Base-by-base conservation (phyloP, 2,329 filamentous ascomycete species). In the Aureobasidium uvarum region DNA sequence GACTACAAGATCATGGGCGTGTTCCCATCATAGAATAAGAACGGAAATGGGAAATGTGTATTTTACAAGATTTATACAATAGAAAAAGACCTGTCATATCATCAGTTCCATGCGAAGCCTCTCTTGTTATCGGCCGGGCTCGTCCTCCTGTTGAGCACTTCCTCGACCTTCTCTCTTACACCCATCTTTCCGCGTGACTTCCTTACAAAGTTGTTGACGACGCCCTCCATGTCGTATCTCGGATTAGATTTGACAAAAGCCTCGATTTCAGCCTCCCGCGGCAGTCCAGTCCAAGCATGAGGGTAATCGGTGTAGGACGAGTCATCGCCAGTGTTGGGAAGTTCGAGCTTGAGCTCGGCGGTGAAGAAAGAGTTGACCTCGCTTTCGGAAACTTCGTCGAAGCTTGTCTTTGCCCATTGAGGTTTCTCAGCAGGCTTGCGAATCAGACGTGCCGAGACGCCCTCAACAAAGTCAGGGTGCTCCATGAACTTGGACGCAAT, bases 401-500 rank as follows among this genome's bases (percentile, higher is more conserved):
- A 82, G 7, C 84, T 86, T 50, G 84, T 83, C 4, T 92, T 93
- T 69, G 89, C 77, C 95, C 95, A 99, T 67, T 83, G 80, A 1
- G 93, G 90, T 25, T 81, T 81, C 69, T 81, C 81, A 60, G 85
- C 79, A 51, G 84, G 83, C 78, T 92, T 92, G 73, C 86, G 83
- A 71, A 95, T 84, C 46, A 99, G 83, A 56, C 89, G 84, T 28
- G 92, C 89, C 60, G 86, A 86, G n/a, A 99, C 94, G 63, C 95
- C 95, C 78, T 96, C 91, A 50, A 87, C 87, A 74, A 99, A 99
- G 77, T 99, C 95, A 5, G 86, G 89, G 75, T 95, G 89, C 65
- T 84, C 83, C 94, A 99, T 98, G 81, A 99, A 98, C 69, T 87
- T 85, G 66, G 84, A 81, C 1, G 94, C 92, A 67, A 99, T 92